Percentiles rank a stretch among this genome's conserved stretches.
Evolutionary conservation across 2,329 filamentous ascomycete species (phyloP).

Genomic region (Pestalotiopsis sp.): DNA sequence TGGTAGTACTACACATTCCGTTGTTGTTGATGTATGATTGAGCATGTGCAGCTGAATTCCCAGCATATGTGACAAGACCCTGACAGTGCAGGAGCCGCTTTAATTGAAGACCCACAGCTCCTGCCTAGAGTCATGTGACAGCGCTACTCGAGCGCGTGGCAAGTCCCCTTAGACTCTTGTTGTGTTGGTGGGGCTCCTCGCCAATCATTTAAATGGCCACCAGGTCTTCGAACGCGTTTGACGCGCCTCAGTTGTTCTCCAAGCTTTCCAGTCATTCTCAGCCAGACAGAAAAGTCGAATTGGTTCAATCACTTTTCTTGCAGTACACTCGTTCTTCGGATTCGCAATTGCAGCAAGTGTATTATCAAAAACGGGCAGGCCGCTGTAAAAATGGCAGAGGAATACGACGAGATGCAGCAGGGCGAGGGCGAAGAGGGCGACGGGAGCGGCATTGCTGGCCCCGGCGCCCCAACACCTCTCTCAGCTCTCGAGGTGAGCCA

Average conservation of each 20-base stretch:
- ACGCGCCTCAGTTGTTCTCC: neutral
- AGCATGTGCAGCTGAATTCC: too few species aligned
- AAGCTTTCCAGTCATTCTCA: neutral
- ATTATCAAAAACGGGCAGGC: neutral
- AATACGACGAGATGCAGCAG: constrained; percentile 68
- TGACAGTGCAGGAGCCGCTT: neutral
- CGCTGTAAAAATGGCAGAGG: constrained; percentile 42
- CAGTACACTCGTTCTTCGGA: neutral
- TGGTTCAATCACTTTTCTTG: neutral
- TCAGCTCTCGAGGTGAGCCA: constrained; percentile 76
- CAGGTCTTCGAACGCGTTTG: neutral
- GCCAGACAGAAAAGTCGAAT: neutral
- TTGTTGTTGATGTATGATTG: too few species aligned
- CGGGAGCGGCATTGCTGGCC: constrained; percentile 74
- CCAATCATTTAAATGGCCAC: constrained; percentile 7
- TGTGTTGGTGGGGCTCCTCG: neutral
- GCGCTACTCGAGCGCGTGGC: constrained; percentile 10
- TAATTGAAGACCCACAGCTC: constrained; percentile 8
- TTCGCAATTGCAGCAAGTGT: neutral
- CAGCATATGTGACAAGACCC: too few species aligned
- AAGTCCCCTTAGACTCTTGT: neutral
- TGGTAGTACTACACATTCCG: too few species aligned
- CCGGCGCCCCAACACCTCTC: constrained; percentile 92
- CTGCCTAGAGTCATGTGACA: constrained; percentile 11
- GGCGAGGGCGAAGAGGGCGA: constrained; percentile 46